Percentiles rank a stretch among this genome's conserved stretches.
These are phyloP conservation scores for Boletales sp. DNA, from an alignment of 768 basidiomycete species.

Conservation along the genomic window DNA sequence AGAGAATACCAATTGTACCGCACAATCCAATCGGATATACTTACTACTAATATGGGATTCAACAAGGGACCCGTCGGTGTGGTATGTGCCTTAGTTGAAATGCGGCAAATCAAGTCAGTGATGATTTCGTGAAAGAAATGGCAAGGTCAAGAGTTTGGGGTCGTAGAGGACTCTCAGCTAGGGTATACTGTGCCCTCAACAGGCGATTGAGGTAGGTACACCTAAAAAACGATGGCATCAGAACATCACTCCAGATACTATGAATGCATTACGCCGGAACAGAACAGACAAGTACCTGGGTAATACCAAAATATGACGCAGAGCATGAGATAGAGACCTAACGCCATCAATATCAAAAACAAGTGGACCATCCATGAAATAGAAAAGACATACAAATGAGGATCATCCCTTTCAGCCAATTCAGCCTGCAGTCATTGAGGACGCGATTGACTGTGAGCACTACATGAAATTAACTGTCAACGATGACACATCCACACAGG, in stretches of 20 bases:
- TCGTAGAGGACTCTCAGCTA: not conserved
- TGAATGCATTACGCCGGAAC: not conserved
- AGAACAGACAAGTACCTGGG: constrained; percentile 33
- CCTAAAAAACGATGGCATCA: not conserved
- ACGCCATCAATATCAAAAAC: not conserved
- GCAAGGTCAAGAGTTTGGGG: no score
- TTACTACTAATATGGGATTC: no score
- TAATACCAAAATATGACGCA: constrained; percentile 54
- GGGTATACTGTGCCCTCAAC: not conserved
- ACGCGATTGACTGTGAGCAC: constrained; percentile 84
- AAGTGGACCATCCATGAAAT: not conserved
- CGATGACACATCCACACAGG: no score
- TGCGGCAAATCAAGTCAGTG: no score
- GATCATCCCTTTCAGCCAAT: constrained; percentile 86
- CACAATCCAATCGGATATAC: no score
- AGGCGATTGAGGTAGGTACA: no score
- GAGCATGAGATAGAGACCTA: constrained; percentile 55
- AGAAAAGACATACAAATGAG: constrained; percentile 51
- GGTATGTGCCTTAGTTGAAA: no score
- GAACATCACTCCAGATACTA: no score
- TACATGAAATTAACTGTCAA: constrained; percentile 16
- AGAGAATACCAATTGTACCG: no score
- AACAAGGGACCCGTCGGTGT: no score
- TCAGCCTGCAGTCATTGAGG: constrained; percentile 81
- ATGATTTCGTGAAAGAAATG: no score